Percentiles rank a stretch among this genome's conserved stretches.
These are phyloP conservation scores for Phytophthora pini DNA, from an alignment of 352 stramenopile species.

Conservation along the genomic window DNA sequence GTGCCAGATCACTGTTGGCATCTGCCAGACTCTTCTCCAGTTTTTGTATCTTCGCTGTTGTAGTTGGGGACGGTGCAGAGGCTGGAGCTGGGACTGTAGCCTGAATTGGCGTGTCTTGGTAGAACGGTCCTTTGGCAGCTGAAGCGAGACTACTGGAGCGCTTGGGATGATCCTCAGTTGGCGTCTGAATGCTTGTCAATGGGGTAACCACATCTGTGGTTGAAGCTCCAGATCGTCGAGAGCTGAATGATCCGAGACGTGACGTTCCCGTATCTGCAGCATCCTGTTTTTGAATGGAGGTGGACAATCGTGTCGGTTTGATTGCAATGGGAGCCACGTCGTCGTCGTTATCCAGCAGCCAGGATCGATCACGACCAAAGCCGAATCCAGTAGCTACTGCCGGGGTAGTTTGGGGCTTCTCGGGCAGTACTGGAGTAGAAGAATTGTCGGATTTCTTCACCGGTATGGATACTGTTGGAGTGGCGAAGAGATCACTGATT, in stretches of 20 bases:
- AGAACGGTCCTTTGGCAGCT: slow-evolving; percentile 36
- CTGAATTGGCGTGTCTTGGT: slow-evolving; percentile 26
- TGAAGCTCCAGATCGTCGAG: slow-evolving; percentile 11
- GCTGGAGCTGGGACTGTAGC: neutral
- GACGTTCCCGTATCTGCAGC: neutral
- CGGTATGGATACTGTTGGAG: slow-evolving; percentile 11
- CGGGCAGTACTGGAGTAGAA: slow-evolving; percentile 4
- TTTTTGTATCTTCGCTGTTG: slow-evolving; percentile 35
- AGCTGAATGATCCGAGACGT: slow-evolving; percentile 17
- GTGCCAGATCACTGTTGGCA: slow-evolving; percentile 29
- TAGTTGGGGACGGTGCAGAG: slow-evolving; percentile 21
- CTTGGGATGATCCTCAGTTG: neutral
- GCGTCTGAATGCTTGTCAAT: slow-evolving; percentile 11
- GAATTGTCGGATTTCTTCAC: slow-evolving; percentile 5
- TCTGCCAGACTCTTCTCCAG: slow-evolving; percentile 45
- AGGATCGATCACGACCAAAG: slow-evolving; percentile 65
- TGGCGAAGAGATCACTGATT: slow-evolving; percentile 34
- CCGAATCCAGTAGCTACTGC: slow-evolving; percentile 27
- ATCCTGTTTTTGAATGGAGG: slow-evolving; percentile 16
- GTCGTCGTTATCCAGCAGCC: slow-evolving; percentile 57
- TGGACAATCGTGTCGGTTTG: slow-evolving; percentile 9
- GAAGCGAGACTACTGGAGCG: neutral
- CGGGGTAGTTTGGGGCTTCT: slow-evolving; percentile 11
- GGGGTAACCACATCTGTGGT: slow-evolving; percentile 15
- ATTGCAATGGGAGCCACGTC: slow-evolving; percentile 25